Percentiles rank a stretch among this genome's conserved stretches.
Conservation (phyloP, 371 early-diverging fungal species). For the Mucor sp. region DNA sequence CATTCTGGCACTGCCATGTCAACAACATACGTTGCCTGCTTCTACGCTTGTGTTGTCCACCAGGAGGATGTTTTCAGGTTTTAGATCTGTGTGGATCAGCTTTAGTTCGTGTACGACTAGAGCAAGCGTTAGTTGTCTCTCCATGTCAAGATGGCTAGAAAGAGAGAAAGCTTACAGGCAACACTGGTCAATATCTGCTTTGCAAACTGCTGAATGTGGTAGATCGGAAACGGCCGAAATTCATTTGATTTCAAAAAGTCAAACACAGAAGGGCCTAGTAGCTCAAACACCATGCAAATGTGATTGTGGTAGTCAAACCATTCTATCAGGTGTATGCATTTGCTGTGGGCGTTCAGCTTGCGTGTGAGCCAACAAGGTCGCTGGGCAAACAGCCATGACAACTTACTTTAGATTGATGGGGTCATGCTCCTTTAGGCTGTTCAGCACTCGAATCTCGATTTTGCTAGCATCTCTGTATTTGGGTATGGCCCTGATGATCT, state of each 20-base stretch:
- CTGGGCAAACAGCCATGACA: neutral
- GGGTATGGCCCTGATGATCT: conserved; percentile 91
- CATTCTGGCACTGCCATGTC: neutral
- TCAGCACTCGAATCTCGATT: conserved; percentile 87
- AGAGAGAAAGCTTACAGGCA: conserved; percentile 56
- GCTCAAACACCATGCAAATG: conserved; percentile 96
- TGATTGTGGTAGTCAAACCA: conserved; percentile 89
- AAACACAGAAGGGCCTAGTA: conserved; percentile 85
- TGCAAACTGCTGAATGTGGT: conserved; percentile 85
- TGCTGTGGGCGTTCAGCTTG: conserved; percentile 27
- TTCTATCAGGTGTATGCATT: conserved; percentile 78
- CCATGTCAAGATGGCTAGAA: neutral
- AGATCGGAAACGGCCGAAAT: conserved; percentile 84
- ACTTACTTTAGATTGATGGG: conserved; percentile 68
- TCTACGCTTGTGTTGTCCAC: conserved; percentile 39
- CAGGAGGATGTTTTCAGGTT: conserved; percentile 88
- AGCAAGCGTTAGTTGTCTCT: too few relatives aligned
- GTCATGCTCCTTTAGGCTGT: conserved; percentile 76
- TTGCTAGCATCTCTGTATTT: conserved; percentile 95
- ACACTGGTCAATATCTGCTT: conserved; percentile 76
- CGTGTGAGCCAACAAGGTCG: too few relatives aligned
- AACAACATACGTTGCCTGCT: conserved; percentile 18
- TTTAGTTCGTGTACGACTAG: conserved; percentile 79
- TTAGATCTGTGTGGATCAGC: conserved; percentile 92
- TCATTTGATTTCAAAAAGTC: conserved; percentile 92